A percentile compares a stretch with the other conserved stretches of the same genome.
Conservation (phyloP, 768 basidiomycete genomes). For the Termitomyces sp. region DNA sequence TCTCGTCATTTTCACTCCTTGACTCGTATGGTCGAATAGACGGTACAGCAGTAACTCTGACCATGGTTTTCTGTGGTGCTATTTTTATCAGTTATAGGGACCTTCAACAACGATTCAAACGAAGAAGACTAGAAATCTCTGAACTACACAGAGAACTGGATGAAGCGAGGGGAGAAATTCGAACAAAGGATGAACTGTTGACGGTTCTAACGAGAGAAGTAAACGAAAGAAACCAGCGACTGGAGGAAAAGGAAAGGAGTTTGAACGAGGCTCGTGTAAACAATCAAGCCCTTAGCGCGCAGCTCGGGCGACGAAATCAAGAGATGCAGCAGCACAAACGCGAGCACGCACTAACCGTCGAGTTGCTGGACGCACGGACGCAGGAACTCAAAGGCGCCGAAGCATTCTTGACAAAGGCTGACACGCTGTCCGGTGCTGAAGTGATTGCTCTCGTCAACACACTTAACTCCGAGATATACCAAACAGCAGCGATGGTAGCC, state of each 20-base stretch:
- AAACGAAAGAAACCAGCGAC: constrained; percentile 12
- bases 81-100: constrained; percentile 4
- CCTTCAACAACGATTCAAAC: not conserved
- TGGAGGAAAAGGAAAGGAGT: constrained; percentile 13
- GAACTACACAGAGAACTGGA: constrained; percentile 16
- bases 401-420: constrained; percentile 40
- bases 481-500: constrained; percentile 45
- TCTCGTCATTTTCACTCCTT: constrained; percentile 13
- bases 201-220: constrained; percentile 16
- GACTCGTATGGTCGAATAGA: constrained; percentile 20
- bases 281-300: constrained; percentile 8
- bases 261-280: constrained; percentile 9
- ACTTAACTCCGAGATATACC: constrained; percentile 46
- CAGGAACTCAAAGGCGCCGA: constrained; percentile 42
- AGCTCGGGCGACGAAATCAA: constrained; percentile 8
- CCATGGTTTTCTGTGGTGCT: constrained; percentile 21
- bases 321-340: constrained; percentile 7
- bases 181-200: constrained; percentile 18
- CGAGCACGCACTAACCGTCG: constrained; percentile 16
- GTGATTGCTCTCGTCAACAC: constrained; percentile 39
- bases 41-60: constrained; percentile 25
- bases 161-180: constrained; percentile 11
- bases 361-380: constrained; percentile 19
- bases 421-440: constrained; percentile 40
- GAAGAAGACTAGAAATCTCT: constrained; percentile 14